Evolutionary conservation across 2,329 filamentous ascomycete species (phyloP).

Genomic region (Colletotrichum destructivum): DNA sequence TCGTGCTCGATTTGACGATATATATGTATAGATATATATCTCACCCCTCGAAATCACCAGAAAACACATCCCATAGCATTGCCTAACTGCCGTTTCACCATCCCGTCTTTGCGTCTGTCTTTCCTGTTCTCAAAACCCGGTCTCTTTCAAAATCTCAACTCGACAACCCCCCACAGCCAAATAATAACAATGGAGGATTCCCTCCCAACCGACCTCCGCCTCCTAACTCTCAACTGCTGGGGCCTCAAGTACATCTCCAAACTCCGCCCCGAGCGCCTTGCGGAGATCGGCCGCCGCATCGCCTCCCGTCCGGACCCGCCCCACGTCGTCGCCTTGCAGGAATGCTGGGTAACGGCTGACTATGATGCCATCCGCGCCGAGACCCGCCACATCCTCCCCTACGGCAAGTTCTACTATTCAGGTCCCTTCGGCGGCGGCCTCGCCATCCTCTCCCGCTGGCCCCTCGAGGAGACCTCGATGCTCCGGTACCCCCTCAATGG

Average conservation of each 20-base stretch:
- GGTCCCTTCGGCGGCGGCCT: slow-evolving; percentile 92
- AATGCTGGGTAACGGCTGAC: slow-evolving; percentile 92
- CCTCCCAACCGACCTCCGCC: slow-evolving; percentile 75
- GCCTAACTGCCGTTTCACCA: background rate
- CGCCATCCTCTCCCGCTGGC: slow-evolving; percentile 91
- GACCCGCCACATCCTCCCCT: slow-evolving; percentile 82
- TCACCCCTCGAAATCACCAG: background rate
- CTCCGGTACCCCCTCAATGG: slow-evolving; percentile 91
- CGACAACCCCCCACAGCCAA: slow-evolving; percentile 5
- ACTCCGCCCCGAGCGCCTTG: slow-evolving; percentile 82
- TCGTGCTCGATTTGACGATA: background rate
- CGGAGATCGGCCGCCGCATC: slow-evolving; percentile 87
- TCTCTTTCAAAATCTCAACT: background rate
- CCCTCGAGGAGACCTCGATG: slow-evolving; percentile 92
- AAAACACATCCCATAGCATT: background rate
- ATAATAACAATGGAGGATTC: slow-evolving; percentile 48
- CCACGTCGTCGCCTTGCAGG: slow-evolving; percentile 92
- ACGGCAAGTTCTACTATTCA: slow-evolving; percentile 93
- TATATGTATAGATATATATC: background rate
- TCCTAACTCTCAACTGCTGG: slow-evolving; percentile 97
- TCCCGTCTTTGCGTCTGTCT: background rate
- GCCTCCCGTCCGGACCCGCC: slow-evolving; percentile 77
- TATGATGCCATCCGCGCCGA: slow-evolving; percentile 83
- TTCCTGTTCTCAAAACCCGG: background rate
- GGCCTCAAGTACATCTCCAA: slow-evolving; percentile 90